Conservation (phyloP, 2,329 filamentous ascomycete species). For the Epichloe festucae region DNA sequence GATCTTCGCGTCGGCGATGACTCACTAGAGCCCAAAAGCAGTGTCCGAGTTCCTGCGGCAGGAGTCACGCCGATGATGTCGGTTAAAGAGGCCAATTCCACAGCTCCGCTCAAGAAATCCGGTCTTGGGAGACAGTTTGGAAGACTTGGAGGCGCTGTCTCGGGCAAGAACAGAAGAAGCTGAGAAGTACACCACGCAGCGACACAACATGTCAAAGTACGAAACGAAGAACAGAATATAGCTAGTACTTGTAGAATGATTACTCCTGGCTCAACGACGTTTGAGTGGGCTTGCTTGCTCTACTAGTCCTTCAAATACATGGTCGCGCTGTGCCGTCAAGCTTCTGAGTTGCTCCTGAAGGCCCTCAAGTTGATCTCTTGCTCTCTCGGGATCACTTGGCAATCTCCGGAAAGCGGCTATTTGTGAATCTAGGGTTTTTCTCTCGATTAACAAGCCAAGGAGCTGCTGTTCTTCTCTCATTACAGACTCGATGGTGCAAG, state of each 20-base stretch:
- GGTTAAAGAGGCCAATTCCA: constrained; percentile 34
- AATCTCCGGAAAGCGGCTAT: constrained; percentile 57
- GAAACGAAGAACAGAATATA: not conserved
- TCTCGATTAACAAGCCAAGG: constrained; percentile 40
- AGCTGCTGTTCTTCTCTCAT: constrained; percentile 45
- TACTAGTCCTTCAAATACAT: constrained; percentile 61
- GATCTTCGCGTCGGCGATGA: constrained; percentile 30
- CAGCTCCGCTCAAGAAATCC: constrained; percentile 41
- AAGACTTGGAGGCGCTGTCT: constrained; percentile 56
- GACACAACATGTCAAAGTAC: not conserved
- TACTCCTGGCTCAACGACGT: constrained; percentile 13
- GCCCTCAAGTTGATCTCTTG: constrained; percentile 55
- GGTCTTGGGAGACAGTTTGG: constrained; percentile 58
- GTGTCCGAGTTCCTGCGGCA: constrained; percentile 24
- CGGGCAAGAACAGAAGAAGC: constrained; percentile 45
- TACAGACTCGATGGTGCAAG: constrained; percentile 44
- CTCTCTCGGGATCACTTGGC: constrained; percentile 56
- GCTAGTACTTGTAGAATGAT: not conserved
- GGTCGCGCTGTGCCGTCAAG: constrained; percentile 53
- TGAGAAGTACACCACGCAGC: constrained; percentile 8
- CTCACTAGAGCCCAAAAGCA: constrained; percentile 25
- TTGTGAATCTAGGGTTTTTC: constrained; percentile 48
- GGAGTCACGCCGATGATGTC: constrained; percentile 26
- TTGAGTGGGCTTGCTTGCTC: constrained; percentile 45
- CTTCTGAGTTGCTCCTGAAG: constrained; percentile 50